These are phyloP conservation scores for Endoconidiophora polonica DNA, from an alignment of 2,329 filamentous ascomycete species.

Conservation along the genomic window DNA sequence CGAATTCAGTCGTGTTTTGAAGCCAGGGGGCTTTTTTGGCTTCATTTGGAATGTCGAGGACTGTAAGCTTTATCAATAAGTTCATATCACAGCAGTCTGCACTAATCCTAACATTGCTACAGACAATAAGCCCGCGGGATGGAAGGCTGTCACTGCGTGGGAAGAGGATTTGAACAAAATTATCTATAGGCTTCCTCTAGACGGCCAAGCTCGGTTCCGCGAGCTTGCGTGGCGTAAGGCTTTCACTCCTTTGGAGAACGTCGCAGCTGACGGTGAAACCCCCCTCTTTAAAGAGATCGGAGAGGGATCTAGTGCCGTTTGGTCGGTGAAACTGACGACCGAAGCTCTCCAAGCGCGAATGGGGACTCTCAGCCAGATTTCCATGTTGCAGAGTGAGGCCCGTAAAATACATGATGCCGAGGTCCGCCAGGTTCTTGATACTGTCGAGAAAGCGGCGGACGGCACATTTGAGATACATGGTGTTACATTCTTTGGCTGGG, in stretches of 20 bases:
- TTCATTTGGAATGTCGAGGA: slow-evolving; percentile 63
- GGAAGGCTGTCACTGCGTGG: slow-evolving; percentile 41
- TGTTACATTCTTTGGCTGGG: slow-evolving; percentile 47
- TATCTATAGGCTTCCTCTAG: slow-evolving; percentile 32
- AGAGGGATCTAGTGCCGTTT: slow-evolving; percentile 37
- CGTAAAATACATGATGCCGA: slow-evolving; percentile 30
- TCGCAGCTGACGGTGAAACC: slow-evolving; percentile 20
- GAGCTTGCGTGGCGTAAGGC: slow-evolving; percentile 45
- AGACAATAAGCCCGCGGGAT: slow-evolving; percentile 48
- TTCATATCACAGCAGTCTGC: neutral
- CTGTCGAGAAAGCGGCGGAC: slow-evolving; percentile 39
- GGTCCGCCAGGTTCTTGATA: slow-evolving; percentile 37
- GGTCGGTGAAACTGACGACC: slow-evolving; percentile 39
- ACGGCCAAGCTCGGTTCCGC: slow-evolving; percentile 48
- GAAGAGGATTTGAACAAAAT: slow-evolving; percentile 45
- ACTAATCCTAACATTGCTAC: neutral
- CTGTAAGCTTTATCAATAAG: slow-evolving; percentile 28
- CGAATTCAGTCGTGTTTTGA: slow-evolving; percentile 51
- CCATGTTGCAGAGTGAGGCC: slow-evolving; percentile 35
- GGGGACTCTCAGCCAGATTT: slow-evolving; percentile 51
- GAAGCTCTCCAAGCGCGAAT: slow-evolving; percentile 48
- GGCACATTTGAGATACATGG: slow-evolving; percentile 50
- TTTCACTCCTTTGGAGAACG: slow-evolving; percentile 42
- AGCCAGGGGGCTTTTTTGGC: slow-evolving; percentile 42
- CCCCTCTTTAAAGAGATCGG: slow-evolving; percentile 45